Conservation (phyloP, 768 basidiomycete genomes). For the Leccinum disarticulatum region DNA sequence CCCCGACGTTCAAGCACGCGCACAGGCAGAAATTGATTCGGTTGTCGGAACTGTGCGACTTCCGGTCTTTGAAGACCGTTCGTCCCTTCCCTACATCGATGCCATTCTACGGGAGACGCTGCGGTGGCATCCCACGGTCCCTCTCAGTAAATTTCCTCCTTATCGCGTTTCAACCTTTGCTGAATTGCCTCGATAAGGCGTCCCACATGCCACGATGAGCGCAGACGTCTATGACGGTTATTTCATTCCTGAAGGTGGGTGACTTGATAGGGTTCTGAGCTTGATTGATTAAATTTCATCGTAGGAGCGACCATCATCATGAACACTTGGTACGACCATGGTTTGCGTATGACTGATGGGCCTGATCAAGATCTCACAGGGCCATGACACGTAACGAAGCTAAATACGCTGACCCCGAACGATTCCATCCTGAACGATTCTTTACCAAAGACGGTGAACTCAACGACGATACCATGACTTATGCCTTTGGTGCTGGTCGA, state of each 20-base stretch:
- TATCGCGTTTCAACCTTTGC: not conserved
- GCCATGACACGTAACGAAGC: slow-evolving; percentile 35
- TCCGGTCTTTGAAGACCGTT: slow-evolving; percentile 31
- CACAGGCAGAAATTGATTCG: slow-evolving; percentile 38
- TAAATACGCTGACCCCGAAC: slow-evolving; percentile 34
- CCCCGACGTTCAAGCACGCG: slow-evolving; percentile 39
- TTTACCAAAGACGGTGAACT: slow-evolving; percentile 21
- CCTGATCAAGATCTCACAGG: slow-evolving; percentile 16
- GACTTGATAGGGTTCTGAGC: too few species aligned
- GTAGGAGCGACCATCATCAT: slow-evolving; percentile 31
- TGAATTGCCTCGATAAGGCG: slow-evolving; percentile 17
- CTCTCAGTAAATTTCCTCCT: slow-evolving; percentile 27
- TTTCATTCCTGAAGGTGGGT: slow-evolving; percentile 53
- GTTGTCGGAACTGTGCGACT: slow-evolving; percentile 32
- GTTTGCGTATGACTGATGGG: not conserved
- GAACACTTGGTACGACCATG: slow-evolving; percentile 24
- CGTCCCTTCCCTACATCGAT: slow-evolving; percentile 28
- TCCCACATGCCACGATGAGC: slow-evolving; percentile 36
- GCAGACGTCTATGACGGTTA: slow-evolving; percentile 48
- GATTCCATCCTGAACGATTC: slow-evolving; percentile 39
- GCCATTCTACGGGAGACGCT: slow-evolving; percentile 33
- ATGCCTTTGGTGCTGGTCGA: slow-evolving; percentile 39
- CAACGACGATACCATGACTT: slow-evolving; percentile 31
- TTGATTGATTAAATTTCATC: not conserved
- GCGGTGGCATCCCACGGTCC: slow-evolving; percentile 37